Conservation (phyloP, 2,329 filamentous ascomycete species). For the Aspergillus texensis region DNA sequence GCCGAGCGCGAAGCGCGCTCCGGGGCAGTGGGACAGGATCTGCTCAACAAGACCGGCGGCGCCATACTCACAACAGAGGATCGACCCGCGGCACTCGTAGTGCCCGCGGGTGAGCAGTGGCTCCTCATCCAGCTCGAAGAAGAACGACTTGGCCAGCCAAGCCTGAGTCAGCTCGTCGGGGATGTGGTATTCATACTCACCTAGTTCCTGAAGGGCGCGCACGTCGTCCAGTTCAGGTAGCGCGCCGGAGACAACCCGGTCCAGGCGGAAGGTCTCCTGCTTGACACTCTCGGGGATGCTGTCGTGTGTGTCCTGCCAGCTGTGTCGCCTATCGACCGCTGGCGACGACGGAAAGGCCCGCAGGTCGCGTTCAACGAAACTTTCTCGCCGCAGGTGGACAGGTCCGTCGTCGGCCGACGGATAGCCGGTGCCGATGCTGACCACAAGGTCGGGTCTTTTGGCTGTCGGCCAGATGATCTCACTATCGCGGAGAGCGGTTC, state of each 20-base stretch:
- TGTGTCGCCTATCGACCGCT: neutral
- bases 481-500: neutral
- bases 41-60: neutral
- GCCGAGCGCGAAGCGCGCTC: neutral
- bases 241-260: neutral
- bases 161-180: neutral
- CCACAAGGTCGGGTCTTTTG: neutral
- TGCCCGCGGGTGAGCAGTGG: neutral
- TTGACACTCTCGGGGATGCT: neutral
- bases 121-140: constrained; percentile 2
- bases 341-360: neutral
- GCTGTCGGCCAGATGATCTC: neutral
- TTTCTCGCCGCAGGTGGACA: neutral
- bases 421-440: constrained; percentile 1
- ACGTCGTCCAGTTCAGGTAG: neutral
- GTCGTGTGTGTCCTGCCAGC: neutral
- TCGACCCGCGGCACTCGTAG: neutral
- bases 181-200: neutral
- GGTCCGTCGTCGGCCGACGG: neutral
- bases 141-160: neutral
- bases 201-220: neutral
- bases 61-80: neutral
- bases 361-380: neutral
- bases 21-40: neutral
- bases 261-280: neutral